phyloP scores from a whole-genome alignment of 768 basidiomycete genomes.

The Leccinum rimulosum region DNA sequence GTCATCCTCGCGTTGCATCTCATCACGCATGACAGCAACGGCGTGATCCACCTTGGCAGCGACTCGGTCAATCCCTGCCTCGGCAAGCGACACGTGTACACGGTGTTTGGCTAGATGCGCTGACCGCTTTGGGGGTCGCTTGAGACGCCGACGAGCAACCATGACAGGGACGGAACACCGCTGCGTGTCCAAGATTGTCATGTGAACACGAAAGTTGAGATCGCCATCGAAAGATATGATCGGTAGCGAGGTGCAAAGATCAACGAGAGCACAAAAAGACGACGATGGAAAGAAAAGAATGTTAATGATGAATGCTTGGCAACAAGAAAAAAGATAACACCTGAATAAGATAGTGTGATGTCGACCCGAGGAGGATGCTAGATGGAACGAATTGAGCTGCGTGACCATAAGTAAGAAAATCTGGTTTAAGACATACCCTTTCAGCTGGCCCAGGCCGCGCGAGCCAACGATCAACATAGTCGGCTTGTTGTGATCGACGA shows the following conservation, averaged over 20 bases:
- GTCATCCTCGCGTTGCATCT: conserved; percentile 69
- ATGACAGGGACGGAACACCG: conserved; percentile 96
- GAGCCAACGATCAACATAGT: conserved; percentile 94
- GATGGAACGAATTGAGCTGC: not conserved
- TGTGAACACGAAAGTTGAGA: not conserved
- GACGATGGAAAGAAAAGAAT: not conserved
- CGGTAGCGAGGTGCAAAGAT: not conserved
- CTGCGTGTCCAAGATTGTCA: conserved; percentile 32
- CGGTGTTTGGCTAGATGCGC: conserved; percentile 83
- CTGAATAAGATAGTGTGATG: conserved; percentile 91
- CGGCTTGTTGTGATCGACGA: conserved; percentile 85
- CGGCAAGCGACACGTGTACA: conserved; percentile 79
- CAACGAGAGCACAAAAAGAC: not conserved
- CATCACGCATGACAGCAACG: conserved; percentile 76
- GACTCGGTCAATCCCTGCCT: conserved; percentile 83
- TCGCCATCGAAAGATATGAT: not conserved
- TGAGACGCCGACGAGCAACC: conserved; percentile 91
- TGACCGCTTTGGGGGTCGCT: conserved; percentile 77
- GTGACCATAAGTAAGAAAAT: not conserved
- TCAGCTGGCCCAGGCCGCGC: conserved; percentile 83
- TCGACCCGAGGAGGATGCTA: conserved; percentile 91
- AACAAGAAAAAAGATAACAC: conserved; percentile 33
- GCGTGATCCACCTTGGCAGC: conserved; percentile 84
- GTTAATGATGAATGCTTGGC: not conserved
- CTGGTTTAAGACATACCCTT: conserved; percentile 56